A percentile compares a stretch with the other conserved stretches of the same genome.
Conservation (phyloP, 148 eudicot genomes). For the Vaccinium vitisidaea region DNA sequence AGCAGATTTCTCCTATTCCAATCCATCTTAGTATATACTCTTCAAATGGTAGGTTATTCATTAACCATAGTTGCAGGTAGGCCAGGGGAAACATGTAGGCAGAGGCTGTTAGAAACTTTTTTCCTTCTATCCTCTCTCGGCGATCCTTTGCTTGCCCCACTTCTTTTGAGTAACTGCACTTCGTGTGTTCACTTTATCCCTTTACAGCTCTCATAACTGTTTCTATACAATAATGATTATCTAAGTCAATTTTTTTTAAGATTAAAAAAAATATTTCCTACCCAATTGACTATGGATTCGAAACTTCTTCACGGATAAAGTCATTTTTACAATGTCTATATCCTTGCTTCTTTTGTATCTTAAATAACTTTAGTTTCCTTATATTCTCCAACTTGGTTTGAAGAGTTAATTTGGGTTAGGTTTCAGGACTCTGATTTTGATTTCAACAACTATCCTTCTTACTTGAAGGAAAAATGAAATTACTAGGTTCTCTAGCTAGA, state of each 20-base stretch:
- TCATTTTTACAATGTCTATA: neutral
- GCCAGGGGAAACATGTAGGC: neutral
- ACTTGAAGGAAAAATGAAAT: neutral
- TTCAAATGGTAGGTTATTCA: slow-evolving; percentile 55
- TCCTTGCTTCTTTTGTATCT: slow-evolving; percentile 6
- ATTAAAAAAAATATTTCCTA: neutral
- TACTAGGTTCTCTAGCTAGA: neutral
- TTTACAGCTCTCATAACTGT: neutral
- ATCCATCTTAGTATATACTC: slow-evolving; percentile 96
- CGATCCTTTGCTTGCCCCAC: neutral
- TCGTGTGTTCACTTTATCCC: neutral
- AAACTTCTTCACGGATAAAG: too few species aligned
- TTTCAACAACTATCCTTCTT: neutral
- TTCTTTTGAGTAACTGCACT: neutral
- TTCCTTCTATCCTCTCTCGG: slow-evolving; percentile 1
- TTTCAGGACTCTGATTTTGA: neutral
- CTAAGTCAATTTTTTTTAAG: neutral
- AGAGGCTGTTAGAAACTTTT: neutral
- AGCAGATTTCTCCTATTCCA: slow-evolving; percentile 89
- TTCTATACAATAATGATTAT: neutral
- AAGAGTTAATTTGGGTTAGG: neutral
- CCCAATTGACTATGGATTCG: too few species aligned
- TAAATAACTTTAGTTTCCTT: neutral
- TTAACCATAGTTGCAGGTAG: neutral
- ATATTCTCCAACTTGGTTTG: neutral